Evolutionary conservation across 1,284 basidiomycete species (phyloP).

Genomic region (Trametes polyzona): DNA sequence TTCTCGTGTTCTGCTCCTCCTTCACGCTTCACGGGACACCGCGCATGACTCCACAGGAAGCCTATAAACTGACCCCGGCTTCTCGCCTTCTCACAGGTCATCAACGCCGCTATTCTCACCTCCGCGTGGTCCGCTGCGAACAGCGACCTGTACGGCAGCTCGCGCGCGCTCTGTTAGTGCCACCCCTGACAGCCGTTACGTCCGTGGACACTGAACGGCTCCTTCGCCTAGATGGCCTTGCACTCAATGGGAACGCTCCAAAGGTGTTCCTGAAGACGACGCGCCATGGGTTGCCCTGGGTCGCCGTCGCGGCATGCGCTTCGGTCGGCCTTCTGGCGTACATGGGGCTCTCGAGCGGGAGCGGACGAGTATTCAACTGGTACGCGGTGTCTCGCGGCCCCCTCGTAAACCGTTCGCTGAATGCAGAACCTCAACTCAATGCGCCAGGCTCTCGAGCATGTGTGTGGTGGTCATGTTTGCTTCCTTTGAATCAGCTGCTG

Average conservation of each 20-base stretch:
- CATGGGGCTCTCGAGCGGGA: slow-evolving; percentile 61
- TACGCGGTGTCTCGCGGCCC: slow-evolving; percentile 11
- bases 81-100: slow-evolving; percentile 59
- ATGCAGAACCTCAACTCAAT: background rate
- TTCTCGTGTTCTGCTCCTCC: background rate
- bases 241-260: slow-evolving; percentile 78
- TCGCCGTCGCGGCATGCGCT: slow-evolving; percentile 69
- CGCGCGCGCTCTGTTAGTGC: slow-evolving; percentile 77
- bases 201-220: background rate
- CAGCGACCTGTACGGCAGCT: slow-evolving; percentile 82
- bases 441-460: slow-evolving; percentile 74
- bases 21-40: background rate
- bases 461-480: background rate
- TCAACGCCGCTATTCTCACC: slow-evolving; percentile 85
- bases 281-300: slow-evolving; percentile 75
- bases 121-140: slow-evolving; percentile 89
- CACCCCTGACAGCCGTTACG: background rate
- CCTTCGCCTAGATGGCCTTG: slow-evolving; percentile 67
- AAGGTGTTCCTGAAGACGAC: slow-evolving; percentile 71
- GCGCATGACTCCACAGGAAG: background rate
- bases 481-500: background rate
- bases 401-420: background rate
- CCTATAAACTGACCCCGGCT: background rate
- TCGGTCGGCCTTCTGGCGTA: slow-evolving; percentile 76
- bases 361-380: slow-evolving; percentile 68